Percentiles rank a stretch among this genome's conserved stretches.
Conservation (phyloP, 192 early-diverging fungal genomes). For the Umbelopsis sp. region DNA sequence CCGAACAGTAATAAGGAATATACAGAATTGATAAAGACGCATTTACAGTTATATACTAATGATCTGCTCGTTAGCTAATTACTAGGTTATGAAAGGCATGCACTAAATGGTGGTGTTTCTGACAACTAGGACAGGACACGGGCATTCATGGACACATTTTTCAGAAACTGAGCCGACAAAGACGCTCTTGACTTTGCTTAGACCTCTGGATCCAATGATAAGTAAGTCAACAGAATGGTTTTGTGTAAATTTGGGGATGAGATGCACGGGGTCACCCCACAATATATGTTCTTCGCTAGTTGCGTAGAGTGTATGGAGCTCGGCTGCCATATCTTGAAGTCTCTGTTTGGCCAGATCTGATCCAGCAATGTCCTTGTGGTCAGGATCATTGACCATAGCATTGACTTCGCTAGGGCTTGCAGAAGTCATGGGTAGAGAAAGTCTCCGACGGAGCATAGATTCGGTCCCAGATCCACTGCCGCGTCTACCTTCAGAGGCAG, state of each 20-base stretch:
- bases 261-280: constrained; percentile 33
- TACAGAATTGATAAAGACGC: too few relatives aligned
- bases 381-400: constrained; percentile 25
- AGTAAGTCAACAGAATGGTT: constrained; percentile 32
- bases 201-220: constrained; percentile 40
- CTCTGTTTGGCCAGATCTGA: constrained; percentile 2
- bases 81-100: not conserved
- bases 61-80: not conserved
- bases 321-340: constrained; percentile 21
- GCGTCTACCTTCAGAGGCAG: not conserved
- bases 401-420: constrained; percentile 21
- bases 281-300: constrained; percentile 38
- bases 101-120: constrained; percentile 33
- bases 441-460: not conserved
- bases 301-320: constrained; percentile 15
- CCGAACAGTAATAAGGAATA: too few relatives aligned
- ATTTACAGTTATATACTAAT: too few relatives aligned
- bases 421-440: constrained; percentile 20
- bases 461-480: not conserved
- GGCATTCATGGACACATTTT: constrained; percentile 32
- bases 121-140: constrained; percentile 38
- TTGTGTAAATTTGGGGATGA: constrained; percentile 35
- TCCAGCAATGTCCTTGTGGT: not conserved
- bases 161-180: constrained; percentile 40
- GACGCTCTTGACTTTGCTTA: constrained; percentile 34